Percentiles rank a stretch among this genome's conserved stretches.
These are phyloP conservation scores for Cadophora luteo-olivacea DNA, from an alignment of 2,329 filamentous ascomycete species.

Conservation along the genomic window DNA sequence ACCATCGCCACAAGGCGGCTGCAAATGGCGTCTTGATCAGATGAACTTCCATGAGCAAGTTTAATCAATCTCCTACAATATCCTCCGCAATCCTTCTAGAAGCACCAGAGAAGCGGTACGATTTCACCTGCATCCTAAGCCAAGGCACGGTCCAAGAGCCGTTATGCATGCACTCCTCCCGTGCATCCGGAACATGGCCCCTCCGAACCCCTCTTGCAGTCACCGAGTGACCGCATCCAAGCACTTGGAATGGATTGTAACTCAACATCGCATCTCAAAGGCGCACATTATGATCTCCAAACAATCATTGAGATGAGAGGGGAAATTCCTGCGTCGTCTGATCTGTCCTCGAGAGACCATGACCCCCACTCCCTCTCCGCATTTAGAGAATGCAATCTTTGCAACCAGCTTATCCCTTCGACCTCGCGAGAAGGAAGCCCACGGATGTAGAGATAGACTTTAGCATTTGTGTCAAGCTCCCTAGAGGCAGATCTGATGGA, in stretches of 20 bases:
- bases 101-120: conserved; percentile 8
- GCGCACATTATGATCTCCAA: background rate
- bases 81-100: conserved; percentile 13
- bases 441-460: conserved; percentile 5
- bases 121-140: conserved; percentile 1
- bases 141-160: conserved; percentile 14
- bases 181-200: conserved; percentile 20
- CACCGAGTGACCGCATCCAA: background rate
- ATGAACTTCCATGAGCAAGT: conserved; percentile 17
- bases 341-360: background rate
- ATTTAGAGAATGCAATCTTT: background rate
- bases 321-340: background rate
- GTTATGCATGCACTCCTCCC: conserved; percentile 22
- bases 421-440: background rate
- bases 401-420: background rate
- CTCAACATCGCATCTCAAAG: conserved; percentile 6
- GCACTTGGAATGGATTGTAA: background rate
- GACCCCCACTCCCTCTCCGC: background rate
- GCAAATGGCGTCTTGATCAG: background rate
- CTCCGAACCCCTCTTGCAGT: conserved; percentile 5
- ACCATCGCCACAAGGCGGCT: background rate
- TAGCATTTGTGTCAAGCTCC: conserved; percentile 1
- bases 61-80: conserved; percentile 1
- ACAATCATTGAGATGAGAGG: background rate
- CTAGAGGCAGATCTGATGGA: background rate